Conservation (phyloP, 2,329 filamentous ascomycete genomes). For the Penicillium crustosum region DNA sequence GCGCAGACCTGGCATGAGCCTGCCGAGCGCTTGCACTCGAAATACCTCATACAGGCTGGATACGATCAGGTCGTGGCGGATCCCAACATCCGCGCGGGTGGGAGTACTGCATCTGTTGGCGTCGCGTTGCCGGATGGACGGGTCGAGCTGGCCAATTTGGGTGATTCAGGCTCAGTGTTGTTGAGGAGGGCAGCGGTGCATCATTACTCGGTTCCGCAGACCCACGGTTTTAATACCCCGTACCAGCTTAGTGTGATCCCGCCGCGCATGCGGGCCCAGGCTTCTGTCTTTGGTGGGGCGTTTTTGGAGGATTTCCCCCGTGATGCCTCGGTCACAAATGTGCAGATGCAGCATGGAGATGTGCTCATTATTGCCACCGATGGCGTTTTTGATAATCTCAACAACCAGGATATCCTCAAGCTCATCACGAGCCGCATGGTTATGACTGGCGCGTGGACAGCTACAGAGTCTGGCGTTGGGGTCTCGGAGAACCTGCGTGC, state of each 20-base stretch:
- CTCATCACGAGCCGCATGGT: slow-evolving; percentile 78
- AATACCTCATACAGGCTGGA: slow-evolving; percentile 73
- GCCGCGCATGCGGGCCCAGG: slow-evolving; percentile 72
- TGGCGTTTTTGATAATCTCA: slow-evolving; percentile 94
- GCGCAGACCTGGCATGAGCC: slow-evolving; percentile 59
- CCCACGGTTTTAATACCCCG: slow-evolving; percentile 95
- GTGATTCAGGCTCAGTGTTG: slow-evolving; percentile 90
- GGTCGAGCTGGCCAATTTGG: slow-evolving; percentile 87
- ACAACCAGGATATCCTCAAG: slow-evolving; percentile 81
- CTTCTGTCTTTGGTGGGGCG: slow-evolving; percentile 77
- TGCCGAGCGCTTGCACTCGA: slow-evolving; percentile 54
- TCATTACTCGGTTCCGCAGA: slow-evolving; percentile 79
- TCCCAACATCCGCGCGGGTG: slow-evolving; percentile 71
- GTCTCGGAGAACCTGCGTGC: slow-evolving; percentile 61
- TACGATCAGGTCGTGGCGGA: slow-evolving; percentile 81
- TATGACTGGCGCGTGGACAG: slow-evolving; percentile 70
- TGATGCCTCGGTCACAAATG: slow-evolving; percentile 76
- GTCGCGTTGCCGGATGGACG: slow-evolving; percentile 70
- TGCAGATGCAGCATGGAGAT: slow-evolving; percentile 82
- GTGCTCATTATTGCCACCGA: slow-evolving; percentile 93
- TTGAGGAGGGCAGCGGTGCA: slow-evolving; percentile 83
- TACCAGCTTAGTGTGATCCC: slow-evolving; percentile 92
- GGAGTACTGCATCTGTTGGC: slow-evolving; percentile 89
- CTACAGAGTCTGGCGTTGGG: slow-evolving; percentile 60
- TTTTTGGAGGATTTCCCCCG: slow-evolving; percentile 80